phyloP scores from a whole-genome alignment of 140 eudicot genomes.

The Cichorium intybus region DNA sequence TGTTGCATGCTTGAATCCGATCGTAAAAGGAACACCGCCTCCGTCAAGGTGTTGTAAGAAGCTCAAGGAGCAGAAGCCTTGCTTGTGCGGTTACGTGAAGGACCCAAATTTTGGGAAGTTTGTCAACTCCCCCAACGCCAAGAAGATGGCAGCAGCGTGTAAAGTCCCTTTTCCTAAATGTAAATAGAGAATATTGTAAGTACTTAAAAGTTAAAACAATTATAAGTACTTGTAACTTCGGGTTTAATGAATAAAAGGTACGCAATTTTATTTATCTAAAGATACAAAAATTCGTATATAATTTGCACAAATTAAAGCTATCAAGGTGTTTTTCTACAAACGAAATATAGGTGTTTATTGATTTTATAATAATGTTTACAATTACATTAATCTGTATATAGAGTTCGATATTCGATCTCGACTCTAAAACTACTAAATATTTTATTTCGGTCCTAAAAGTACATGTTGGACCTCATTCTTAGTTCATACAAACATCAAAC shows the following conservation, averaged over 20 bases:
- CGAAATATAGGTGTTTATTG: too few relatives aligned
- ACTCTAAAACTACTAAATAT: too few relatives aligned
- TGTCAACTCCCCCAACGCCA: conserved; percentile 21
- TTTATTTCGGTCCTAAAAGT: too few relatives aligned
- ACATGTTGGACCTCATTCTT: too few relatives aligned
- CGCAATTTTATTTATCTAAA: not conserved
- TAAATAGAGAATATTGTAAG: not conserved
- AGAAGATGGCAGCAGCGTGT: conserved; percentile 20
- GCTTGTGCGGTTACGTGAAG: conserved; percentile 25
- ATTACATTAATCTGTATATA: too few relatives aligned
- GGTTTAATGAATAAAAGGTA: conserved; percentile 8
- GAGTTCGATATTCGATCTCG: too few relatives aligned
- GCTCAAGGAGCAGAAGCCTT: conserved; percentile 30
- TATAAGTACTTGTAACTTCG: not conserved
- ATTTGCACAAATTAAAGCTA: not conserved
- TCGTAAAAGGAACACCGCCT: conserved; percentile 24
- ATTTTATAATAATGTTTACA: too few relatives aligned
- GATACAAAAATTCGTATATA: not conserved
- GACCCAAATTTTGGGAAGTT: conserved; percentile 22
- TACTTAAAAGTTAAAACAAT: not conserved
- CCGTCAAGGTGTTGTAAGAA: conserved; percentile 24
- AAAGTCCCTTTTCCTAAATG: conserved; percentile 18
- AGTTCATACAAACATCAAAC: too few relatives aligned
- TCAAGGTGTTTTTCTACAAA: too few relatives aligned
- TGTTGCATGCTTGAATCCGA: conserved; percentile 17